phyloP scores from a whole-genome alignment of 495 filamentous ascomycete genomes.

The Astrothelium subdiscretum region DNA sequence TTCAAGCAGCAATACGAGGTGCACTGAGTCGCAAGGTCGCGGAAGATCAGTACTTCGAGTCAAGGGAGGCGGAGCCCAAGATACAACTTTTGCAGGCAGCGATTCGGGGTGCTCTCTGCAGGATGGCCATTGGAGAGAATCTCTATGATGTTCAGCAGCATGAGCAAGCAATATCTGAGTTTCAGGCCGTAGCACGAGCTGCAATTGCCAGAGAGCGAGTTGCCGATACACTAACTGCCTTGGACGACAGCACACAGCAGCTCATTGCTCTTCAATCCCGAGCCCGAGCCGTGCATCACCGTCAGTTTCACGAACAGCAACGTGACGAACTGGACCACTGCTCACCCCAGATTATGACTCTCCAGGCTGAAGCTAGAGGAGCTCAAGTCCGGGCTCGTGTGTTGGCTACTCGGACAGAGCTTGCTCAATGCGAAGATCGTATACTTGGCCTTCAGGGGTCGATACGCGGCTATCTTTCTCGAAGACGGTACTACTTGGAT shows the following conservation, averaged over 20 bases:
- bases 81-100: conserved; percentile 61
- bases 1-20: conserved; percentile 58
- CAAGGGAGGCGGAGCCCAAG: conserved; percentile 34
- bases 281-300: conserved; percentile 4
- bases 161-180: background rate
- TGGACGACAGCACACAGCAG: background rate
- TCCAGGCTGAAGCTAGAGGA: conserved; percentile 41
- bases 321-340: conserved; percentile 26
- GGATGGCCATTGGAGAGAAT: conserved; percentile 1
- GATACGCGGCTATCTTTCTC: conserved; percentile 29
- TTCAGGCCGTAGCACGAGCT: background rate
- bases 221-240: background rate
- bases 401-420: conserved; percentile 22
- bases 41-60: conserved; percentile 36
- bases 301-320: conserved; percentile 20
- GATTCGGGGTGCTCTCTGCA: conserved; percentile 32
- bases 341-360: conserved; percentile 19
- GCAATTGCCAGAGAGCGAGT: background rate
- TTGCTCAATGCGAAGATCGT: conserved; percentile 26
- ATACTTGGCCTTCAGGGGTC: conserved; percentile 26
- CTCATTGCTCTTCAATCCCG: conserved; percentile 12
- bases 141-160: background rate
- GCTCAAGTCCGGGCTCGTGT: conserved; percentile 29
- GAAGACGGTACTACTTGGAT: conserved; percentile 33
- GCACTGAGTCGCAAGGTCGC: conserved; percentile 42